Percentiles rank a stretch among this genome's conserved stretches.
phyloP scores from a whole-genome alignment of 345 rosid genomes.

The Syzygium oleosum region DNA sequence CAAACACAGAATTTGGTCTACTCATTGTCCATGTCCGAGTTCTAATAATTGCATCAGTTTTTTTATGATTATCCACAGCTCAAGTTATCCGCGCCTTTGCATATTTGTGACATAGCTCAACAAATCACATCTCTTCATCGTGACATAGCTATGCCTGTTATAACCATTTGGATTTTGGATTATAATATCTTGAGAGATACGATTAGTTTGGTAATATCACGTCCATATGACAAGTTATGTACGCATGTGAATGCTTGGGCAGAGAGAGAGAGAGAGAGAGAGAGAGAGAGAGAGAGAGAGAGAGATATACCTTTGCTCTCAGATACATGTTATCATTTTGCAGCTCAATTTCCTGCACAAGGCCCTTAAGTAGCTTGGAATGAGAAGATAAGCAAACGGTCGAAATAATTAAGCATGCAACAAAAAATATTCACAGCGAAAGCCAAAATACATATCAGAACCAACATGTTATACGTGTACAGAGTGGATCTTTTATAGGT shows the following conservation, averaged over 20 bases:
- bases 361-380: not conserved
- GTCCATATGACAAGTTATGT: not conserved
- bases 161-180: not conserved
- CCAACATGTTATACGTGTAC: not conserved
- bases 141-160: not conserved
- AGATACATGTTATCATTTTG: constrained; percentile 74
- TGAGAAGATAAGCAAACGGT: constrained; percentile 1
- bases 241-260: not conserved
- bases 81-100: not conserved
- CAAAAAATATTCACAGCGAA: not conserved
- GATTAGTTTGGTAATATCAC: not conserved
- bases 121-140: not conserved
- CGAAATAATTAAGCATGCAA: not conserved
- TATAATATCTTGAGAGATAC: not conserved
- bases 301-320: constrained; percentile 49
- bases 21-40: not conserved
- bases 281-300: not conserved
- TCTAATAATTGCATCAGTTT: not conserved
- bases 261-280: not conserved
- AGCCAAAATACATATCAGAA: not conserved
- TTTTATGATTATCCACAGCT: not conserved
- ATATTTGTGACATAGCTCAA: not conserved
- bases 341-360: constrained; percentile 69
- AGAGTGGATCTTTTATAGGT: not conserved
- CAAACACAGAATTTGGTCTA: not conserved